Percentiles rank a stretch among this genome's conserved stretches.
Conservation (phyloP, 2,329 filamentous ascomycete genomes). For the Ascochyta koolunga region DNA sequence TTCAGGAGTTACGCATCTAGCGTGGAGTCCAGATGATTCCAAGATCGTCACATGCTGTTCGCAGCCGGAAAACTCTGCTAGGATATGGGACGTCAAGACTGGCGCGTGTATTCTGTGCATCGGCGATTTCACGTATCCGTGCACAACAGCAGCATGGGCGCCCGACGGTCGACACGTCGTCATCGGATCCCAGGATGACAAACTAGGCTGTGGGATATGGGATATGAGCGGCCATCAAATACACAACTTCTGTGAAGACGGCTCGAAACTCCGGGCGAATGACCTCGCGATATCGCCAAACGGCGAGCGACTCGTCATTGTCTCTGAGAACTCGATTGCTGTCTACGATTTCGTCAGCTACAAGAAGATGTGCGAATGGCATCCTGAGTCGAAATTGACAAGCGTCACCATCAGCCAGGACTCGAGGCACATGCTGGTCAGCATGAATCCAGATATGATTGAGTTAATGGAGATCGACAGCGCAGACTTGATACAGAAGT, state of each 20-base stretch:
- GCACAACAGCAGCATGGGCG: constrained; percentile 90
- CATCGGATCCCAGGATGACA: constrained; percentile 60
- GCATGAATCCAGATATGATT: constrained; percentile 77
- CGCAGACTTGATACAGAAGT: constrained; percentile 74
- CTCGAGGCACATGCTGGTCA: constrained; percentile 81
- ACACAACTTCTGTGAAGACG: constrained; percentile 67
- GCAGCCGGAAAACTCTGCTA: constrained; percentile 67
- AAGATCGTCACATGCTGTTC: constrained; percentile 84
- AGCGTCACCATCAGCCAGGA: constrained; percentile 83
- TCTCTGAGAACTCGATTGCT: constrained; percentile 73
- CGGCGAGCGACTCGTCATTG: constrained; percentile 78
- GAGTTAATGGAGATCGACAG: constrained; percentile 79
- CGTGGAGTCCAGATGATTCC: constrained; percentile 91
- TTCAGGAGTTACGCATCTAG: constrained; percentile 78
- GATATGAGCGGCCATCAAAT: constrained; percentile 66
- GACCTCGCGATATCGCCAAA: constrained; percentile 84
- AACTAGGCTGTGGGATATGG: constrained; percentile 58
- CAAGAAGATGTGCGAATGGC: constrained; percentile 76
- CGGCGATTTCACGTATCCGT: constrained; percentile 77
- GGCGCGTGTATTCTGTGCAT: constrained; percentile 64
- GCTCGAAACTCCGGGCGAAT: constrained; percentile 71
- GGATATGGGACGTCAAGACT: constrained; percentile 69
- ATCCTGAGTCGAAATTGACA: constrained; percentile 73
- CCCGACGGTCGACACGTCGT: constrained; percentile 78
- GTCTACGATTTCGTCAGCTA: constrained; percentile 81